Evolutionary conservation across 2,329 filamentous ascomycete species (phyloP), one percentile per base, ranked within the genome.

Genomic region (Exserohilum turcica): DNA sequence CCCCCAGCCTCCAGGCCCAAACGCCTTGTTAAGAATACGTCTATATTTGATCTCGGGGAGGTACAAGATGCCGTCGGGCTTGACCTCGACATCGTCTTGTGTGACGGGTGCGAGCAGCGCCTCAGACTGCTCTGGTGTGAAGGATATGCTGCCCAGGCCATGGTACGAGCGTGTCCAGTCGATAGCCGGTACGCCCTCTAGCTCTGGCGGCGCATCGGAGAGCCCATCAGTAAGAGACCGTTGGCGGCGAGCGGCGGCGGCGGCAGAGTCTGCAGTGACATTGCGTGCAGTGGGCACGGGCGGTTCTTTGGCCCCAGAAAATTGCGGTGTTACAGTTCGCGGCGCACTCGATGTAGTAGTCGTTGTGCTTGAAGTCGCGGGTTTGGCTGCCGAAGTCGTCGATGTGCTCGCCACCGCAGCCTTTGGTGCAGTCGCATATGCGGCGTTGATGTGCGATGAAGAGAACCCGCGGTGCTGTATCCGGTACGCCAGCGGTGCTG

Each of bases 41-140:
- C 94, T 82, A 78, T 99, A 99, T 79, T 97, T 97, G 80, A 99
- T 97, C 81, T 99, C 94, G 10, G 94, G 94, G 53, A 99, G 80
- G 74, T 97, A 99, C 54, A 97, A 80, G 64, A 99, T 93, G 29
- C 94, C 94, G 78, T 99, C 94, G 28, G 94, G 93, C 80, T 99
- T 99, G 72, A 99, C 89, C 79, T 99, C 94, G 49, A 99, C 87
- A 76, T 97, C 93, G 42, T 87, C 82, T 0, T 83, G 77, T 48
- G 85, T 78, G 10, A 96, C 73, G 1, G 87, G 86, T 51, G 84
- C 80, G 57, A 89, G 83, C 40, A 97, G 81, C 16, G 90, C 82
- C 13, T 85, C 81, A 8, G 84, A 82, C 47, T 88, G 84, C 74
- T 92, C 87, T 39, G 85, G 78, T 3, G 86, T 79, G 74, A 96